Base-by-base conservation (phyloP, 2,329 filamentous ascomycete genomes). In the Ophiostoma novo-ulmi region DNA sequence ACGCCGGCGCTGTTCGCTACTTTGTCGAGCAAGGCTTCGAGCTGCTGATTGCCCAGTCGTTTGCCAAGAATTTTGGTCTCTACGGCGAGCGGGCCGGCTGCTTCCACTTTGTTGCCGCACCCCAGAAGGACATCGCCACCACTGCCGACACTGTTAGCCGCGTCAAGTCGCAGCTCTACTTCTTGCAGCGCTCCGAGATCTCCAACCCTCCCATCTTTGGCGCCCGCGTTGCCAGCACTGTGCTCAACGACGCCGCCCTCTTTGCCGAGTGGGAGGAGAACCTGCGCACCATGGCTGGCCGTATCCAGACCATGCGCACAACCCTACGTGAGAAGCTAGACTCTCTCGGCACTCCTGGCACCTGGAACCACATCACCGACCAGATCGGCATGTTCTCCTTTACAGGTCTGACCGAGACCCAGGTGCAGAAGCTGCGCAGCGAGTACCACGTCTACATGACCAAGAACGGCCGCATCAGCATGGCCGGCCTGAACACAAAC, bases 341-440 rank as follows among this genome's bases (percentile, higher is more conserved):
- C 82, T 88, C 89, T 77, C 86, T 94, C 72, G 88, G 87, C 39
- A 97, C 95, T 0, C 94, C 94, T 0, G 94, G 94, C 41, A 91
- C 87, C 17, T 99, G 95, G 95, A 92, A 94, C 78, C 95, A 99
- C 82, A 97, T 99, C 79, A 97, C 94, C 20, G 92, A 96, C 77
- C 95, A 99, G 85, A 99, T 99, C 78, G 95, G 95, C 82, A 99
- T 99, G 95, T 99, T 99, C 83, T 94, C 90, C 80, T 99, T 97
- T 80, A 96, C 92, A 0, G 92, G 92, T 14, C 81, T 96, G 78
- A 86, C 80, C 14, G 91, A 93, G 81, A 78, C 86, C 73, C 92
- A 95, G 79, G 92, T 94, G 8, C 75, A 86, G 75, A 88, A 87
- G 81, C 82, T 95, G 73, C 85, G 89, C 69, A 84, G 88, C 73